Evolutionary conservation across 2,329 filamentous ascomycete species (phyloP).

Genomic region (Hypoxylon sp.): DNA sequence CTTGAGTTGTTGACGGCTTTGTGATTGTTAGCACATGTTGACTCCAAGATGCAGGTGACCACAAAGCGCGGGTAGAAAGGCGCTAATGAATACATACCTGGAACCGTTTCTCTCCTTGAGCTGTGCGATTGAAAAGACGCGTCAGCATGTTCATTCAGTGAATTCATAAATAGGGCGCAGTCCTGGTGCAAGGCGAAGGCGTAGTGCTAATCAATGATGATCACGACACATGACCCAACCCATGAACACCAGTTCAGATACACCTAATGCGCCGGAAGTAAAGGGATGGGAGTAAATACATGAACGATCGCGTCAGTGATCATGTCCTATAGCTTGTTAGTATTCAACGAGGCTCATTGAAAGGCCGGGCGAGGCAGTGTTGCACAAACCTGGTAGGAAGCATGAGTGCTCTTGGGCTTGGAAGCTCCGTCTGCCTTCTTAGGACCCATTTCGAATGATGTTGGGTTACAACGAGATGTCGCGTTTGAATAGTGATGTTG

Average conservation of each 20-base stretch:
- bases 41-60: slow-evolving; percentile 9
- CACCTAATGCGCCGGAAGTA: slow-evolving; percentile 57
- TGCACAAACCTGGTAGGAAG: slow-evolving; percentile 71
- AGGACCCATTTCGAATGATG: slow-evolving; percentile 67
- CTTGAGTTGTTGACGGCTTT: slow-evolving; percentile 72
- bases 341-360: slow-evolving; percentile 42
- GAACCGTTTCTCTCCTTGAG: slow-evolving; percentile 75
- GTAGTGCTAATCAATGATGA: slow-evolving; percentile 18
- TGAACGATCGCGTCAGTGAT: slow-evolving; percentile 73
- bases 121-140: slow-evolving; percentile 57
- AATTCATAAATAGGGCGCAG: not conserved
- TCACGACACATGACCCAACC: slow-evolving; percentile 46
- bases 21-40: slow-evolving; percentile 51
- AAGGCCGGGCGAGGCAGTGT: slow-evolving; percentile 31
- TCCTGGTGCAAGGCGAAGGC: slow-evolving; percentile 7
- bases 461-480: slow-evolving; percentile 42
- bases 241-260: slow-evolving; percentile 40
- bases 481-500: slow-evolving; percentile 39
- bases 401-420: slow-evolving; percentile 68
- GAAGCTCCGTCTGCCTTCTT: slow-evolving; percentile 68
- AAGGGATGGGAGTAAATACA: slow-evolving; percentile 63
- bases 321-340: slow-evolving; percentile 69
- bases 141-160: slow-evolving; percentile 57
- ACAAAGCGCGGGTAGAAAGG: slow-evolving; percentile 5
- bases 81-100: slow-evolving; percentile 56